Evolutionary conservation across 768 basidiomycete genomes (phyloP).

Genomic region (Collybiopsis luxurians): DNA sequence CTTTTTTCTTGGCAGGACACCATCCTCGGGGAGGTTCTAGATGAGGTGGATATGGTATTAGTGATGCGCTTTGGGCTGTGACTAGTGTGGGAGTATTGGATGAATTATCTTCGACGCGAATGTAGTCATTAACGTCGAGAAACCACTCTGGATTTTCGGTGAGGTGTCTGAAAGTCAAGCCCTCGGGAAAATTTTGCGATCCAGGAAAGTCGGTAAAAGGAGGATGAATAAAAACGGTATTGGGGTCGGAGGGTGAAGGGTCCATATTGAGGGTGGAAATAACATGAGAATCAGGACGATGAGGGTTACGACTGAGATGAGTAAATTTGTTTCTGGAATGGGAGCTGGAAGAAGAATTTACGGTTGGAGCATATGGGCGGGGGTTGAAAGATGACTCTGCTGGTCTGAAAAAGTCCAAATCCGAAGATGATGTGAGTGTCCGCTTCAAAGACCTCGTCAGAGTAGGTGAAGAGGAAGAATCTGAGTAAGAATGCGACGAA

Average conservation of each 20-base stretch:
- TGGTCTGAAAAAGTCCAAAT: conserved; percentile 60
- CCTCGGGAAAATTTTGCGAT: conserved; percentile 57
- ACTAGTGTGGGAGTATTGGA: conserved; percentile 29
- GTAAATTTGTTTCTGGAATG: conserved; percentile 1
- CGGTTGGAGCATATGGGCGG: conserved; percentile 53
- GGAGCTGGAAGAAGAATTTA: conserved; percentile 2
- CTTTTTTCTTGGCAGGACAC: conserved; percentile 85
- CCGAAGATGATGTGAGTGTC: conserved; percentile 41
- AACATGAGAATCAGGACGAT: conserved; percentile 31
- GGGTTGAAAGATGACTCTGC: conserved; percentile 66
- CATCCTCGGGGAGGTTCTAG: conserved; percentile 84
- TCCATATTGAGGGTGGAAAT: conserved; percentile 59
- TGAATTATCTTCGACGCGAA: conserved; percentile 38
- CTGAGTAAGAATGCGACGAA: conserved; percentile 25
- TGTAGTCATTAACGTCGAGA: conserved; percentile 66
- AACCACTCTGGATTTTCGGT: conserved; percentile 83
- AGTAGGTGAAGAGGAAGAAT: conserved; percentile 18
- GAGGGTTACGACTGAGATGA: conserved; percentile 4
- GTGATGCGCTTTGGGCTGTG: conserved; percentile 21
- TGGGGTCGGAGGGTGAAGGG: conserved; percentile 63
- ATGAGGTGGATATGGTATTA: conserved; percentile 68
- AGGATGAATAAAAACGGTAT: conserved; percentile 68
- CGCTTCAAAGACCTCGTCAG: conserved; percentile 43
- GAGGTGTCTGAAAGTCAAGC: conserved; percentile 68
- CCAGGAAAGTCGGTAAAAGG: conserved; percentile 70